Evolutionary conservation across 805 yeast genomes (phyloP).

Genomic region (Wickerhamomyces alni): DNA sequence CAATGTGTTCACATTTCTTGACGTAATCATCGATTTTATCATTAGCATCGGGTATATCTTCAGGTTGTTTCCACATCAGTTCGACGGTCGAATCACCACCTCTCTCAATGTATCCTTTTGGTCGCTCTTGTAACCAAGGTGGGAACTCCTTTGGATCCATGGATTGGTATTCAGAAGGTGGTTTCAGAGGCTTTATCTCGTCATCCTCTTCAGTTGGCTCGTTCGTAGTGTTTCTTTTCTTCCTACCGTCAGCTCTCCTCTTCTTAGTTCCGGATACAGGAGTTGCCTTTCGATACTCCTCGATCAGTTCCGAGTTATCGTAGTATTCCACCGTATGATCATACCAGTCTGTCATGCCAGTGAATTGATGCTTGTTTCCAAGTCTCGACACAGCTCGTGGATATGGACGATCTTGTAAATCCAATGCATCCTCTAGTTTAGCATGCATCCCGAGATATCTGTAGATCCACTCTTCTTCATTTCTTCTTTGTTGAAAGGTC

Average conservation of each 20-base stretch:
- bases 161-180: slow-evolving; percentile 43
- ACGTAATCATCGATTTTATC: slow-evolving; percentile 48
- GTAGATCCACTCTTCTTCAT: slow-evolving; percentile 74
- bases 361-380: slow-evolving; percentile 69
- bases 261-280: slow-evolving; percentile 14
- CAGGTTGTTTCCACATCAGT: slow-evolving; percentile 58
- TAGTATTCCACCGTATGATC: slow-evolving; percentile 64
- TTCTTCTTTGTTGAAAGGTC: slow-evolving; percentile 41
- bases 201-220: slow-evolving; percentile 16
- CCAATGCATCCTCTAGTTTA: slow-evolving; percentile 68
- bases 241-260: slow-evolving; percentile 22
- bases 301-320: slow-evolving; percentile 29
- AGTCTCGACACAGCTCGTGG: slow-evolving; percentile 76
- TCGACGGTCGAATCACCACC: slow-evolving; percentile 67
- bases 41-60: slow-evolving; percentile 14
- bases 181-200: slow-evolving; percentile 22
- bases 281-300: slow-evolving; percentile 14
- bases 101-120: slow-evolving; percentile 77
- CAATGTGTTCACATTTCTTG: slow-evolving; percentile 47
- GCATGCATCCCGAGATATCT: slow-evolving; percentile 75
- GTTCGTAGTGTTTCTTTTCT: slow-evolving; percentile 13
- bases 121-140: slow-evolving; percentile 72
- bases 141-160: slow-evolving; percentile 46
- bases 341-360: slow-evolving; percentile 58
- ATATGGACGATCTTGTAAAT: slow-evolving; percentile 69